These are phyloP conservation scores for Wickerhamomyces subpelliculosus DNA, from an alignment of 805 yeast genomes.

Conservation along the genomic window DNA sequence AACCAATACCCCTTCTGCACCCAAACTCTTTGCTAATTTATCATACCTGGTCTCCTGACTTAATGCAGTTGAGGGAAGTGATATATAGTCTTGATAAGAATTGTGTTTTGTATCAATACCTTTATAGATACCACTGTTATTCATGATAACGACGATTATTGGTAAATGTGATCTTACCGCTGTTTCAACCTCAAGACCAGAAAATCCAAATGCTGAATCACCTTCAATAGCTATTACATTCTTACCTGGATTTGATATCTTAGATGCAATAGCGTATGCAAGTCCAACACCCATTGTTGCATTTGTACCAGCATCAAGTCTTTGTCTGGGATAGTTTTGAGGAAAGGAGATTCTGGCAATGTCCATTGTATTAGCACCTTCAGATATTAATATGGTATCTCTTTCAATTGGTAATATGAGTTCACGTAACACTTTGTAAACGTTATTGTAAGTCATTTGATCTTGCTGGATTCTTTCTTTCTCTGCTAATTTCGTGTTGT, in stretches of 20 bases:
- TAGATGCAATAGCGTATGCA: constrained; percentile 64
- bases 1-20: constrained; percentile 47
- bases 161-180: constrained; percentile 49
- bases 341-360: constrained; percentile 57
- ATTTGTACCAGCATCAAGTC: constrained; percentile 69
- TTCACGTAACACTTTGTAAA: constrained; percentile 41
- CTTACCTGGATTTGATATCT: constrained; percentile 34
- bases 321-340: constrained; percentile 40
- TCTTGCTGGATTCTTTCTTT: constrained; percentile 24
- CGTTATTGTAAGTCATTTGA: constrained; percentile 43
- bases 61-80: constrained; percentile 54
- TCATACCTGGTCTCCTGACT: constrained; percentile 53
- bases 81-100: constrained; percentile 15
- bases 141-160: constrained; percentile 56
- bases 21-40: constrained; percentile 45
- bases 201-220: constrained; percentile 73
- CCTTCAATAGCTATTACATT: constrained; percentile 59
- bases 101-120: constrained; percentile 38
- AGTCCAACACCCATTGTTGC: constrained; percentile 76
- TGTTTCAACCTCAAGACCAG: constrained; percentile 69
- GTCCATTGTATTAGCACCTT: constrained; percentile 80
- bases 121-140: constrained; percentile 67
- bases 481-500: constrained; percentile 24
- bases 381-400: constrained; percentile 42
- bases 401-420: constrained; percentile 25